These are phyloP conservation scores for Solanum chacoense DNA, from an alignment of 305 asterid genomes.

Conservation along the genomic window DNA sequence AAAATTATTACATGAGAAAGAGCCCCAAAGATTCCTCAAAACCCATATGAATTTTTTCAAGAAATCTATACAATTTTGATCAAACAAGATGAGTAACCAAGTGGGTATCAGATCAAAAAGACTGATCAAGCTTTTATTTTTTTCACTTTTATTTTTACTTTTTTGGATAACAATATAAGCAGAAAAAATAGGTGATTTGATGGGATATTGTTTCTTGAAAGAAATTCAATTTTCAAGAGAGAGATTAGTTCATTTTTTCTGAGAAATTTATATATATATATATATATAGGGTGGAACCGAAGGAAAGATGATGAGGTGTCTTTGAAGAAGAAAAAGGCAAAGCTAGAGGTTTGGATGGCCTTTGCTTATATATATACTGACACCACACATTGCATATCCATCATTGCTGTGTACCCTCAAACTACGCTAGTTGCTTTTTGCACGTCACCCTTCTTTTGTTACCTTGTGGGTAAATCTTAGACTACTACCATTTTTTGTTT, in stretches of 20 bases:
- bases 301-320: slow-evolving; percentile 23
- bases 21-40: slow-evolving; percentile 42
- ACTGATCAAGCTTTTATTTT: neutral
- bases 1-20: slow-evolving; percentile 44
- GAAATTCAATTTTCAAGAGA: neutral
- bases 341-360: neutral
- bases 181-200: neutral
- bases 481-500: neutral
- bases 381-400: neutral
- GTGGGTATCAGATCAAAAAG: slow-evolving; percentile 18
- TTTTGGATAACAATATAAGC: neutral
- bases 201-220: neutral
- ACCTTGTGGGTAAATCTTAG: neutral
- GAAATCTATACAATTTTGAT: slow-evolving; percentile 6
- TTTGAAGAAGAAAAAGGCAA: neutral
- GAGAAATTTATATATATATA: slow-evolving; percentile 1
- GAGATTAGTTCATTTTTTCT: neutral
- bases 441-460: neutral
- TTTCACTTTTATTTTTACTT: neutral
- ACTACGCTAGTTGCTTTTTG: neutral
- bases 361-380: slow-evolving; percentile 4
- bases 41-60: slow-evolving; percentile 19
- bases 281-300: slow-evolving; percentile 12
- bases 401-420: neutral
- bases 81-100: slow-evolving; percentile 10